These are phyloP conservation scores for Coemansia sp. DNA, from an alignment of 192 early-diverging fungal genomes.

Conservation along the genomic window DNA sequence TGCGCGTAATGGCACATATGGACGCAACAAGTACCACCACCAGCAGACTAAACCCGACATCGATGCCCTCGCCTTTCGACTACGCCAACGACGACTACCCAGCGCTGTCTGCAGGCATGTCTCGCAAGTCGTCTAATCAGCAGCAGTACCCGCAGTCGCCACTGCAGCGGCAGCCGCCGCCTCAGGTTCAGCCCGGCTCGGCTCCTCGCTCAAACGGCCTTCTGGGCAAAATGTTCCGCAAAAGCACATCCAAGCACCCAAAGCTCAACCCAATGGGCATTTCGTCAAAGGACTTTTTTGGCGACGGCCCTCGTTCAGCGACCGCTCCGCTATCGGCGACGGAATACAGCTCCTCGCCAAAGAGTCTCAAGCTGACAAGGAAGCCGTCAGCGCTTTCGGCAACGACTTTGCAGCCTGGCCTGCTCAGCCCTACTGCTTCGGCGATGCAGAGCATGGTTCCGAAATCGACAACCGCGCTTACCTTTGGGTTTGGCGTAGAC, in stretches of 20 bases:
- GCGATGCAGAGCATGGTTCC: slow-evolving; percentile 2
- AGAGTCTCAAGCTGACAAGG: slow-evolving; percentile 26
- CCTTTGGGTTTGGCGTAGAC: background rate
- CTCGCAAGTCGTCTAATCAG: slow-evolving; percentile 6
- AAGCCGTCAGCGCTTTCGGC: slow-evolving; percentile 29
- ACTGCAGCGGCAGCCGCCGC: slow-evolving; percentile 10
- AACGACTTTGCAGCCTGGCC: slow-evolving; percentile 6
- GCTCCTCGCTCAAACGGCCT: slow-evolving; percentile 25
- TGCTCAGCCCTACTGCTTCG: background rate
- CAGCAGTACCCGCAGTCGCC: slow-evolving; percentile 13
- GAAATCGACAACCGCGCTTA: slow-evolving; percentile 1
- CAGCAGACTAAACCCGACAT: slow-evolving; percentile 6
- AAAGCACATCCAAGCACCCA: slow-evolving; percentile 41
- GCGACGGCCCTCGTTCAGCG: slow-evolving; percentile 14
- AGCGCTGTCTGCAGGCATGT: background rate
- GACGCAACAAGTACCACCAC: background rate
- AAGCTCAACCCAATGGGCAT: slow-evolving; percentile 47
- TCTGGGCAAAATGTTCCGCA: slow-evolving; percentile 49
- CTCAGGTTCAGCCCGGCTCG: background rate
- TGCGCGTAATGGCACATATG: background rate
- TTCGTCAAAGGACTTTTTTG: slow-evolving; percentile 49
- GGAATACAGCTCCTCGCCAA: slow-evolving; percentile 6
- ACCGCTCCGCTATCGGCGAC: background rate
- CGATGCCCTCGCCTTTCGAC: slow-evolving; percentile 19
- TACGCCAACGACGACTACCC: slow-evolving; percentile 3